phyloP scores from a whole-genome alignment of 2,329 filamentous ascomycete species.

The Cercospora sojina region DNA sequence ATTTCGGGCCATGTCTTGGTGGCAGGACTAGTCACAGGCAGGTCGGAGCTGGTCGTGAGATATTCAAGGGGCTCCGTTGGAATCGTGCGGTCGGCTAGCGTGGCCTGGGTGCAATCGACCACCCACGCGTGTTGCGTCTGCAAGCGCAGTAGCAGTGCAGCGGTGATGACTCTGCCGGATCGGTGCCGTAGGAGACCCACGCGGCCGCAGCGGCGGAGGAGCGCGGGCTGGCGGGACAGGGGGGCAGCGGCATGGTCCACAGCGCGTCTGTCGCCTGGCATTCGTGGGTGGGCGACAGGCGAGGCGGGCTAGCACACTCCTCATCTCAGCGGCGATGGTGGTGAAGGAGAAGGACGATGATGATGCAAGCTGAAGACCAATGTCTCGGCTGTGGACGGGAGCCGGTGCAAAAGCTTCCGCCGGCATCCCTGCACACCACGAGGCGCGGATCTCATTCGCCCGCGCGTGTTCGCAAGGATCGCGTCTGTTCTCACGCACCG shows the following conservation, averaged over 20 bases:
- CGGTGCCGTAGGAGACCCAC: conserved; percentile 4
- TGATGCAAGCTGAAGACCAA: conserved; percentile 8
- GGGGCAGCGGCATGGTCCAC: not conserved
- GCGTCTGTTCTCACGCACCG: not conserved
- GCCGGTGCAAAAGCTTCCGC: conserved; percentile 2
- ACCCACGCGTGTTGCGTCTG: not conserved
- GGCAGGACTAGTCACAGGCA: not conserved
- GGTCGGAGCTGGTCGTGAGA: not conserved
- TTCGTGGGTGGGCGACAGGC: not conserved
- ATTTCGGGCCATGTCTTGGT: conserved; percentile 3
- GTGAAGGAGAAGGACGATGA: not conserved
- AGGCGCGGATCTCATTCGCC: not conserved
- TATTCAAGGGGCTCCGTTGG: not conserved
- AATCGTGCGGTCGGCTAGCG: conserved; percentile 17
- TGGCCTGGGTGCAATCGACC: not conserved
- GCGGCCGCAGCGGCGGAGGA: not conserved
- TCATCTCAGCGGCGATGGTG: too few species aligned
- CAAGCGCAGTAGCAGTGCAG: not conserved
- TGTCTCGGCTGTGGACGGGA: not conserved
- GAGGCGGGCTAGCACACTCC: not conserved
- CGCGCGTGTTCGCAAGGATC: not conserved
- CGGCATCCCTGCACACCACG: conserved; percentile 4
- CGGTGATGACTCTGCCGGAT: conserved; percentile 17
- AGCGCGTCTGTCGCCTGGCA: not conserved
- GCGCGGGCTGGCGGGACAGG: not conserved